A percentile compares a stretch with the other conserved stretches of the same genome.
These are phyloP conservation scores for Dendrobium chrysotoxum DNA, from an alignment of 106 monocot species.

Conservation along the genomic window DNA sequence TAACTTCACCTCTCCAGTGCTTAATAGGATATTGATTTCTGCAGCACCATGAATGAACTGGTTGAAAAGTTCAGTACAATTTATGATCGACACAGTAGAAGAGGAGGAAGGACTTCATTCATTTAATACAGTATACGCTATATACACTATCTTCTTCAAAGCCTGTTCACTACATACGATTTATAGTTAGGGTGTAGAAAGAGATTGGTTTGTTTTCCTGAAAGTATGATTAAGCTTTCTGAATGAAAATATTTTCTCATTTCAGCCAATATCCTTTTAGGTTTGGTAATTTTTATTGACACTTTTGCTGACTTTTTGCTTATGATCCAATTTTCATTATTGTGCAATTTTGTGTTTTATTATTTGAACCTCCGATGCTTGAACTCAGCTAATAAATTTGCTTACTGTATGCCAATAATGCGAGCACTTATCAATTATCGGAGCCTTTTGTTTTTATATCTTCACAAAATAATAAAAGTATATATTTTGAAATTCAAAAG, in stretches of 20 bases:
- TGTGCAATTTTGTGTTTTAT: too few species aligned
- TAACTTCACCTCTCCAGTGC: neutral
- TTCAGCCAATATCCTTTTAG: neutral
- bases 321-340: too few species aligned
- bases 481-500: too few species aligned
- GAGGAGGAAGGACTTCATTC: slow-evolving; percentile 74
- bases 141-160: neutral
- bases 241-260: neutral
- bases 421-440: too few species aligned
- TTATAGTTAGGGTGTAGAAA: neutral
- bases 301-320: too few species aligned
- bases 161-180: neutral
- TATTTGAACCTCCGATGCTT: too few species aligned
- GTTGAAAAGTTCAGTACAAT: slow-evolving; percentile 83
- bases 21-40: neutral
- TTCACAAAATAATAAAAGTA: too few species aligned
- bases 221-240: neutral
- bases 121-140: slow-evolving; percentile 22
- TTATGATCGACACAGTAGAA: slow-evolving; percentile 72
- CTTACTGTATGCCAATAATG: too few species aligned
- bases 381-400: too few species aligned
- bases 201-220: neutral
- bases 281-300: too few species aligned
- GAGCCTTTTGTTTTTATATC: too few species aligned
- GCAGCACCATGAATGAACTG: slow-evolving; percentile 88